Evolutionary conservation across 176 grass and related monocot species (phyloP), one percentile per base, ranked within the genome.

Genomic region (Triticum urartu): DNA sequence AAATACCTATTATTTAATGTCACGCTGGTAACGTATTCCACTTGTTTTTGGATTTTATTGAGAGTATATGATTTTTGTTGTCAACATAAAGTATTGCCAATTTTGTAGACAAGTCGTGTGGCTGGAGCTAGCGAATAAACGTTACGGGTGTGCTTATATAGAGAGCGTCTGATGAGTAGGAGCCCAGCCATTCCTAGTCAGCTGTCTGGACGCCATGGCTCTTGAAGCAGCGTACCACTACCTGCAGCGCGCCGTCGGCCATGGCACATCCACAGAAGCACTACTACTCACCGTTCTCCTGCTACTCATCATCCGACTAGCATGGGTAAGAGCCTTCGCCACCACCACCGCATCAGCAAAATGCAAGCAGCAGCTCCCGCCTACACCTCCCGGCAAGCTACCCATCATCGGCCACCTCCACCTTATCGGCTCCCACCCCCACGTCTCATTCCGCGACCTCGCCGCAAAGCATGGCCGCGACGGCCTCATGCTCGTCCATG

Each of bases 391-490:
- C 5, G 47, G 26, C 45, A 80, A 73, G 88, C 83, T 81, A 0
- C 88, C 88, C 1, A 63, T 86, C 33, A 74, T 89, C 59, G 88
- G 88, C 7, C 83, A 89, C 83, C 75, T 89, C 11, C 88, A 85
- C 59, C 88, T 85, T 21, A 62, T 62, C 59, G 59, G 59, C 8
- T 62, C 59, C 59, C 59, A 62, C 59, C 59, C 59, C 59, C 61
- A 89, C 9, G 63, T 28, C 42, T 86, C 88, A 38, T 52, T 89
- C 12, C 65, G 79, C 30, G 62, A 81, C 18, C 68, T 86, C 21
- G 72, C 70, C 4, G 61, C 61, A 13, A 85, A 65, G 61, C 60
- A 89, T 20, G 82, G 82, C 11, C 75, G 45, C 11, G 64, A n/a
- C 30, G 50, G 73, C 40, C 52, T 89, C 70, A 71, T 89, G 87